Percentiles rank a stretch among this genome's conserved stretches.
Evolutionary conservation across 495 filamentous ascomycete genomes (phyloP).

Genomic region (Aspergillus panamensis): DNA sequence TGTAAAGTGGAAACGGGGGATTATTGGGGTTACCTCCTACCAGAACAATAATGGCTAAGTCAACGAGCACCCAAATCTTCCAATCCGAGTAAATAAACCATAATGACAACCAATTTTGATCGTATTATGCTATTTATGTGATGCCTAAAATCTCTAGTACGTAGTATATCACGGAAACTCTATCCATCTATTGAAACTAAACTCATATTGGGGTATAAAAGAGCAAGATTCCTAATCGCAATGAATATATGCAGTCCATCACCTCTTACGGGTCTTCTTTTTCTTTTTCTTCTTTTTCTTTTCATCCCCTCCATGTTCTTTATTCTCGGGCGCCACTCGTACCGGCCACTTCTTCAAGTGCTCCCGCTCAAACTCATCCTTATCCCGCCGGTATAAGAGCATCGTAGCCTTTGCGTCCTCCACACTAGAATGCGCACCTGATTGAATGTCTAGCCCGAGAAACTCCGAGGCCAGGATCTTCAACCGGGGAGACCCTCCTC

Average conservation of each 20-base stretch:
- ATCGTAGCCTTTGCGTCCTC: constrained; percentile 91
- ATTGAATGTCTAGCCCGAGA: constrained; percentile 79
- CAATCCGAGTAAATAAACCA: neutral
- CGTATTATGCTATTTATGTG: neutral
- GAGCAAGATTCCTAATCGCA: neutral
- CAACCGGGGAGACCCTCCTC: constrained; percentile 74
- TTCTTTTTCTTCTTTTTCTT: constrained; percentile 53
- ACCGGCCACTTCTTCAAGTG: constrained; percentile 61
- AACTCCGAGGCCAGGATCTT: constrained; percentile 72
- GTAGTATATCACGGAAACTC: neutral
- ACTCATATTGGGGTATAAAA: constrained; percentile 28
- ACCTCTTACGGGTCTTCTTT: constrained; percentile 50
- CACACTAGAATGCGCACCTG: constrained; percentile 67
- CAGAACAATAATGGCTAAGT: too few relatives aligned
- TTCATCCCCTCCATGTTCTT: constrained; percentile 37
- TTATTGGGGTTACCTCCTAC: neutral
- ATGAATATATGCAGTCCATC: constrained; percentile 17
- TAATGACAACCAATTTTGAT: neutral
- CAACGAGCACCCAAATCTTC: neutral
- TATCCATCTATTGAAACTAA: constrained; percentile 1
- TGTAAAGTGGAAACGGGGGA: constrained; percentile 28
- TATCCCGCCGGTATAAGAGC: constrained; percentile 76
- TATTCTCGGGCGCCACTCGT: constrained; percentile 36
- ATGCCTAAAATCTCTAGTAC: neutral
- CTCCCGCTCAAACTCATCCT: constrained; percentile 77